Conservation (phyloP, 2,329 filamentous ascomycete genomes). For the Pestalotiopsis sp. region DNA sequence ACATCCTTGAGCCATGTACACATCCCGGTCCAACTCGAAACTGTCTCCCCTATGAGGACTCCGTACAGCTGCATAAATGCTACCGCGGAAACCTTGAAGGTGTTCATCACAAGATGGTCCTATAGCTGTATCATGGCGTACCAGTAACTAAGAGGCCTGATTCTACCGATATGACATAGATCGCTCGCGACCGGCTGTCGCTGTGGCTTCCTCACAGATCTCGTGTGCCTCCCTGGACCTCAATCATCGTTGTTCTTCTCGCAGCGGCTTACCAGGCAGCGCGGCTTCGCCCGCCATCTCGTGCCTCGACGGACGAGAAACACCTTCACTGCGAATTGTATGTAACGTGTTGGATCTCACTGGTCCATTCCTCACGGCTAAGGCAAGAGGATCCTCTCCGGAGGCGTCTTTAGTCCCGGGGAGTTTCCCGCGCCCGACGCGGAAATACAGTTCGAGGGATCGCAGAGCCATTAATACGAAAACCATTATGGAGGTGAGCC, state of each 20-base stretch:
- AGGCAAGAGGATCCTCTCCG: background rate
- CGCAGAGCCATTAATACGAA: background rate
- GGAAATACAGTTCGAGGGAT: background rate
- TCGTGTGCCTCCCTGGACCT: background rate
- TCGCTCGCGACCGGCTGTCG: background rate
- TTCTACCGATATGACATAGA: background rate
- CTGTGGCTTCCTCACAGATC: background rate
- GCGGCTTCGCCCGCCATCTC: too few relatives aligned
- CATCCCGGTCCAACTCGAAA: background rate
- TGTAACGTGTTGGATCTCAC: too few relatives aligned
- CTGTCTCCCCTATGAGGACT: background rate
- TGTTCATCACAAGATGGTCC: background rate
- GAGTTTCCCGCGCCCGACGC: background rate
- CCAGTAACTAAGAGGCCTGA: background rate
- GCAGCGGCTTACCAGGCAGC: too few relatives aligned
- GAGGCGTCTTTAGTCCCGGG: background rate
- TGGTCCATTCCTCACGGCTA: too few relatives aligned
- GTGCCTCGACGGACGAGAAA: too few relatives aligned
- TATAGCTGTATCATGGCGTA: background rate
- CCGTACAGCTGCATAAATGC: background rate
- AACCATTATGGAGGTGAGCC: background rate
- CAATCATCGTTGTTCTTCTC: background rate
- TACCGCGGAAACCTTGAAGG: background rate
- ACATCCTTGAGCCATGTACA: background rate
- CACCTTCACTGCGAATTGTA: too few relatives aligned